phyloP scores from a whole-genome alignment of 2,329 filamentous ascomycete genomes.

The Talaromyces rugulosus region DNA sequence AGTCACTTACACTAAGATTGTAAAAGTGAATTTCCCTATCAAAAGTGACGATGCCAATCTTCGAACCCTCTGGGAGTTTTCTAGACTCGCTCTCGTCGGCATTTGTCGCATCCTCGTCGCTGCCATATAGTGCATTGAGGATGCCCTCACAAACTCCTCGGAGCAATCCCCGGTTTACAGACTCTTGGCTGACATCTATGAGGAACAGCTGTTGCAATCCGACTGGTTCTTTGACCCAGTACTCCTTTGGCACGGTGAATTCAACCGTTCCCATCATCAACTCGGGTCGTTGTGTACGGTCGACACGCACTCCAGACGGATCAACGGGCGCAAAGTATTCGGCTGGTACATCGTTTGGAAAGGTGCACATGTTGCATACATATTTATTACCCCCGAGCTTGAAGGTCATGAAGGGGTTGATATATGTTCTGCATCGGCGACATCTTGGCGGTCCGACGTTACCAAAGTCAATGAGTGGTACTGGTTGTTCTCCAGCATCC shows the following conservation, averaged over 20 bases:
- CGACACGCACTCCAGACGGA: slow-evolving; percentile 78
- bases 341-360: slow-evolving; percentile 86
- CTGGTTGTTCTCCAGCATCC: slow-evolving; percentile 76
- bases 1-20: slow-evolving; percentile 71
- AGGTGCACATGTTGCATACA: slow-evolving; percentile 96
- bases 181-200: slow-evolving; percentile 89
- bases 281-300: slow-evolving; percentile 84
- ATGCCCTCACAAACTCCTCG: slow-evolving; percentile 90
- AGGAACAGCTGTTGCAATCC: slow-evolving; percentile 85
- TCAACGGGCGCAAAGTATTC: slow-evolving; percentile 94
- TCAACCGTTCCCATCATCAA: slow-evolving; percentile 89
- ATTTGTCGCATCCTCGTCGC: slow-evolving; percentile 49
- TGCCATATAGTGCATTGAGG: slow-evolving; percentile 75
- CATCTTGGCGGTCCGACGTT: slow-evolving; percentile 86
- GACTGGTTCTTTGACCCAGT: slow-evolving; percentile 93
- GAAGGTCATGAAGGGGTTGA: slow-evolving; percentile 99
- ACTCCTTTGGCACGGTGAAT: slow-evolving; percentile 95
- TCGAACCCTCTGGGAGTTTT: slow-evolving; percentile 70
- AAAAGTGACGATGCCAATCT: slow-evolving; percentile 91
- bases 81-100: slow-evolving; percentile 46
- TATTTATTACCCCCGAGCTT: slow-evolving; percentile 90
- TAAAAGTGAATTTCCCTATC: slow-evolving; percentile 98
- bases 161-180: slow-evolving; percentile 84
- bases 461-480: slow-evolving; percentile 94
- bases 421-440: slow-evolving; percentile 87